Evolutionary conservation across 208 protist species (phyloP), one percentile per base, ranked within the genome.

Genomic region (Crithidia acanthocephali): DNA sequence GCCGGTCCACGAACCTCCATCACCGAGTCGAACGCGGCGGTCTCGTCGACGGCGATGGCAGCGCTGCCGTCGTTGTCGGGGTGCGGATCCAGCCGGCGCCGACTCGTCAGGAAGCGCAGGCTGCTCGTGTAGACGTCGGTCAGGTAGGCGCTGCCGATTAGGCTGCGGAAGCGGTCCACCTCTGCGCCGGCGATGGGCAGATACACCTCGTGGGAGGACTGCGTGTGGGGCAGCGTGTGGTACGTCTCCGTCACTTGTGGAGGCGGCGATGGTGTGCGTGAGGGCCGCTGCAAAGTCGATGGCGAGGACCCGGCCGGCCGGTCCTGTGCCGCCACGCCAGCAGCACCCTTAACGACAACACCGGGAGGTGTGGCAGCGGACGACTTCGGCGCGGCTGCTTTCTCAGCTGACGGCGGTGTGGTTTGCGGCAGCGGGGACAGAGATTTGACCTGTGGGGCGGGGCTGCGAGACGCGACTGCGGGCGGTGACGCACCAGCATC

Each of bases 81-180:
- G 9, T 58, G 10, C 52, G 52, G 4, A 23, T 58, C 52, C 30
- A 18, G 33, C 0, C 60, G 47, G n/a, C 48, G 48, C 2, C 35
- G 32, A 35, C 48, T 37, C 45, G 48, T 48, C 50, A 58, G 48
- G 30, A 48, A 16, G 22, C 48, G 62, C 45, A 58, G 62, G 33
- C 62, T 68, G 48, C 62, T 68, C 50, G 62, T 68, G 62, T 58
- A 56, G 2, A 68, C 62, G 3, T 56, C 50, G 11, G 62, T 44
- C n/a, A 45, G 62, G 22, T 68, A 68, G n/a, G 62, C 48, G 23
- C 62, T 68, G 50, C 62, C 62, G 35, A 68, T 48, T 3, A 68
- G 48, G 35, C 48, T 68, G 50, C 62, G 62, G 30, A 68, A 58
- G 22, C 48, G 62, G 33, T 47, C 23, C 11, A 58, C 48, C 62